Evolutionary conservation across 768 basidiomycete genomes (phyloP), one percentile per base, ranked within the genome.

Genomic region (Suillus subalutaceus): DNA sequence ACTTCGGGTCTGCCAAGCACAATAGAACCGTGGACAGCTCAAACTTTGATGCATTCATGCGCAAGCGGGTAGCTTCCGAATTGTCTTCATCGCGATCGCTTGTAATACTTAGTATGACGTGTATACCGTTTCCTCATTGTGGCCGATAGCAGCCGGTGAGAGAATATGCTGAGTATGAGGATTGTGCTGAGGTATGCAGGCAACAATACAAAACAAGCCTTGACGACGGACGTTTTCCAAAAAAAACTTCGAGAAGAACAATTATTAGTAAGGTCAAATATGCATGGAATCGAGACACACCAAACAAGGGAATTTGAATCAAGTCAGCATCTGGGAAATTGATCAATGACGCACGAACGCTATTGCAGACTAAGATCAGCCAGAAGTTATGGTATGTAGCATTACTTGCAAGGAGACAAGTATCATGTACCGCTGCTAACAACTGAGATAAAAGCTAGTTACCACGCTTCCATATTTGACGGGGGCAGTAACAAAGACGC

Each of bases 401-500:
- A 56, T 56, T 56, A 32, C 37, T 35, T n/a, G 35, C 12, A 56
- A 56, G 30, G 9, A 10, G 10, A 55, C 30, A 10, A 55, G 18
- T 8, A 32, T 32, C 38, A 41, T 30, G 18, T 32, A 38, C 30
- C 30, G 3, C 20, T 56, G 55, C 55, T 30, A 23, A 41, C 58
- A 30, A 30, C 18, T 6, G 56, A 23, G 6, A 30, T 2, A 40
- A 60, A 26, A 41, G 6, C 59, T 60, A 60, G 16, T 16, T 30
- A 59, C 5, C 2, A 9, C 40, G 3, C 38, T 30, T 64, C 64
- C 64, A 65, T 32, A 65, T 62, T 35, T 30, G 62, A 23, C 61
- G 64, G 15, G 15, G 64, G 64, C 8, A 65, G 44, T 35, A 43
- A 44, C 26, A 46, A n/a, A 41, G 64, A 63, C 6, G 44, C 43